These are phyloP conservation scores for Nemania sp. DNA, from an alignment of 2,329 filamentous ascomycete species.

Conservation along the genomic window DNA sequence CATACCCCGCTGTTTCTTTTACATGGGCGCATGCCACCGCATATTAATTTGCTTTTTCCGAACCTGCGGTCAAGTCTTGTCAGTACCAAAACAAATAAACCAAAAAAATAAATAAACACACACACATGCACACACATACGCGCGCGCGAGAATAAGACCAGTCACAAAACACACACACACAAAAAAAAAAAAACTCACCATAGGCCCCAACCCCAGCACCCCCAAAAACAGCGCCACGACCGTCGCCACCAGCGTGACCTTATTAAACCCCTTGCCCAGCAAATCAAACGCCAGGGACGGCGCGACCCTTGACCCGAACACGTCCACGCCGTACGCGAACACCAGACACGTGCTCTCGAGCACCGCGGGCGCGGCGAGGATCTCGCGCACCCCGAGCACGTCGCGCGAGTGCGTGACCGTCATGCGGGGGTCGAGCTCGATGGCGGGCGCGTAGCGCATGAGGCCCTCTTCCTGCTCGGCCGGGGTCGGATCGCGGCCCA, in stretches of 20 bases:
- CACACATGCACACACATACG: too few relatives aligned
- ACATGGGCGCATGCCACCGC: conserved; percentile 49
- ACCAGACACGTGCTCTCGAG: conserved; percentile 94
- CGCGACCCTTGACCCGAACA: conserved; percentile 88
- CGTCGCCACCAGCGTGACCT: conserved; percentile 84
- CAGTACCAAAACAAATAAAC: conserved; percentile 24
- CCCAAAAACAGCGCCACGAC: conserved; percentile 83
- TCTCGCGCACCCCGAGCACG: conserved; percentile 77
- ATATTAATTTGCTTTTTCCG: conserved; percentile 63
- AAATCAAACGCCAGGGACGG: conserved; percentile 94
- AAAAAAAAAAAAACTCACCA: conserved; percentile 71
- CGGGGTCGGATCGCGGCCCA: conserved; percentile 84
- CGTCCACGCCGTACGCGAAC: conserved; percentile 87
- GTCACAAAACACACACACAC: too few relatives aligned
- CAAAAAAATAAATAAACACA: conserved; percentile 16
- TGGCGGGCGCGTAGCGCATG: conserved; percentile 76
- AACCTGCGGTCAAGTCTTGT: conserved; percentile 55
- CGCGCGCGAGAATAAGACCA: too few relatives aligned
- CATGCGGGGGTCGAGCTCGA: conserved; percentile 87
- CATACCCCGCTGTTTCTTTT: conserved; percentile 8
- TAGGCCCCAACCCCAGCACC: conserved; percentile 81
- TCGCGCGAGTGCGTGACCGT: conserved; percentile 86
- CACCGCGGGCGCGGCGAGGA: conserved; percentile 80
- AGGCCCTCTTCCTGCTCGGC: conserved; percentile 88
- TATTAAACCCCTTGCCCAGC: conserved; percentile 92